A percentile compares a stretch with the other conserved stretches of the same genome.
Conservation (phyloP, 768 basidiomycete genomes). For the Gymnopilus dilepis region DNA sequence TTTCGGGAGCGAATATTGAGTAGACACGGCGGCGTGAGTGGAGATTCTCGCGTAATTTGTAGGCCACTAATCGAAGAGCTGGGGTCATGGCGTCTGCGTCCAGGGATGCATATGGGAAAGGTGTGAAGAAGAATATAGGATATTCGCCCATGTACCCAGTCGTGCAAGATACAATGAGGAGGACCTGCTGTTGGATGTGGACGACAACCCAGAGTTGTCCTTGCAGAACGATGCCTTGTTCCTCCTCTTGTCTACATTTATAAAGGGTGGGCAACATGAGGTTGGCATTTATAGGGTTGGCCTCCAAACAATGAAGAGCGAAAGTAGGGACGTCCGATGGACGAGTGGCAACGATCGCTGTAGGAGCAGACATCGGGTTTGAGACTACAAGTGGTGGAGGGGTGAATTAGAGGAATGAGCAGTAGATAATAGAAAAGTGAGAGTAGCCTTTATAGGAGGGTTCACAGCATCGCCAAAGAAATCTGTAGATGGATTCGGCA, state of each 20-base stretch:
- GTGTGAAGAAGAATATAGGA: constrained; percentile 68
- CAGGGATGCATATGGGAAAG: constrained; percentile 46
- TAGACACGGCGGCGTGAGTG: constrained; percentile 43
- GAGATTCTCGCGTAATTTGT: constrained; percentile 37
- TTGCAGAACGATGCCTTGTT: constrained; percentile 13
- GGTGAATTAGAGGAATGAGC: neutral
- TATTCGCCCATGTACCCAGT: constrained; percentile 59
- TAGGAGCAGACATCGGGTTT: neutral
- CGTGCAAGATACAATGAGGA: constrained; percentile 66
- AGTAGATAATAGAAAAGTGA: no score
- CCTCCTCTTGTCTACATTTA: constrained; percentile 29
- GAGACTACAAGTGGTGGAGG: neutral
- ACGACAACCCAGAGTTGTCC: constrained; percentile 43
- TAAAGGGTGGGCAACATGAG: constrained; percentile 43
- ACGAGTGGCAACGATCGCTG: neutral
- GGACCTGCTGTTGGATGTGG: constrained; percentile 33
- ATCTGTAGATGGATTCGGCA: constrained; percentile 4
- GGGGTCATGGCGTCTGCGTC: constrained; percentile 38
- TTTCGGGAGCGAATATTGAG: constrained; percentile 66
- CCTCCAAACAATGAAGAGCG: constrained; percentile 42
- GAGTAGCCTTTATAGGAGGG: neutral
- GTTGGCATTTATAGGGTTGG: constrained; percentile 46
- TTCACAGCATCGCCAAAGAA: neutral
- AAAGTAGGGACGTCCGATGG: constrained; percentile 26
- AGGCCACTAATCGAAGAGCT: constrained; percentile 48